Percentiles rank a stretch among this genome's conserved stretches.
Conservation (phyloP, 2,329 filamentous ascomycete genomes). For the Fusarium hainanense region DNA sequence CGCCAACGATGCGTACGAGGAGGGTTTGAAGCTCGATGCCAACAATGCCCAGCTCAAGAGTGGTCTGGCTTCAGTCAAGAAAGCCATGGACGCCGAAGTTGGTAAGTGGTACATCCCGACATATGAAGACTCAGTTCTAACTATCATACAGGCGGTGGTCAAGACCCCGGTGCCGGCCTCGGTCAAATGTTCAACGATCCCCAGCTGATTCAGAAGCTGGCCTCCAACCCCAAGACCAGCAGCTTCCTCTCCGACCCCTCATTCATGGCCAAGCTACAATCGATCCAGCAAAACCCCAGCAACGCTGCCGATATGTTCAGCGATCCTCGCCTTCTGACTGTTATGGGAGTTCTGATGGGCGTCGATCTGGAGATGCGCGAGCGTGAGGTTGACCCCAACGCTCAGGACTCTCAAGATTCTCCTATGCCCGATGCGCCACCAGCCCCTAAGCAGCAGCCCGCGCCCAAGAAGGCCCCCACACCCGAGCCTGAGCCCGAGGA, state of each 20-base stretch:
- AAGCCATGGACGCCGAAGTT: constrained; percentile 77
- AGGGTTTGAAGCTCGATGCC: constrained; percentile 93
- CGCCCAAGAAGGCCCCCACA: constrained; percentile 66
- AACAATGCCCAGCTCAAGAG: constrained; percentile 93
- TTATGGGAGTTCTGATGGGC: constrained; percentile 92
- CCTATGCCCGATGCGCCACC: constrained; percentile 77
- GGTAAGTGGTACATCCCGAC: constrained; percentile 40
- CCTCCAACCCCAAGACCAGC: constrained; percentile 93
- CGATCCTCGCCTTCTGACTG: constrained; percentile 92
- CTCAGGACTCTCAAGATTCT: constrained; percentile 64
- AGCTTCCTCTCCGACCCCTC: constrained; percentile 80
- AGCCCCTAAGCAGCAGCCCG: constrained; percentile 37
- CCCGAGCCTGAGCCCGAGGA: constrained; percentile 77
- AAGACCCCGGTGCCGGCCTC: constrained; percentile 79
- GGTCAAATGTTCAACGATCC: constrained; percentile 96
- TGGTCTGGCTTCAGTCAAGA: constrained; percentile 84
- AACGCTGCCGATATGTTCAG: constrained; percentile 82
- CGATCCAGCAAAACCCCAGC: constrained; percentile 82
- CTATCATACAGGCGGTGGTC: constrained; percentile 46
- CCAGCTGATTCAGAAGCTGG: constrained; percentile 88
- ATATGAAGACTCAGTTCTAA: constrained; percentile 11
- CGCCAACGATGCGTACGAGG: constrained; percentile 89
- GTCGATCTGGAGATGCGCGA: constrained; percentile 79
- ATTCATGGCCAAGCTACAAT: constrained; percentile 92
- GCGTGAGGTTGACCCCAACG: constrained; percentile 49